These are phyloP conservation scores for Yamadazyma philogaea DNA, from an alignment of 805 yeast genomes.

Conservation along the genomic window DNA sequence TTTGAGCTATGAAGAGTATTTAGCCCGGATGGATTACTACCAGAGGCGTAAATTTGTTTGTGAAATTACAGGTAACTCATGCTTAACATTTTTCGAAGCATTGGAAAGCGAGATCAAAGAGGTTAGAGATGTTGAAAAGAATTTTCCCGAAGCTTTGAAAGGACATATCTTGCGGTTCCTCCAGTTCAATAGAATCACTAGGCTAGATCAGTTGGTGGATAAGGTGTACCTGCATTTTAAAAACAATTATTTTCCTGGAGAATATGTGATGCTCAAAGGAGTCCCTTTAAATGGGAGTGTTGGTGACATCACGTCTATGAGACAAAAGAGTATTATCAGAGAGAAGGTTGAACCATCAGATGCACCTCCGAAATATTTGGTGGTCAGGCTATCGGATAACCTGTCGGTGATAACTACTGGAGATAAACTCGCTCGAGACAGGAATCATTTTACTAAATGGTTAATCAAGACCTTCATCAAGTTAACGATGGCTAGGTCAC, in stretches of 20 bases:
- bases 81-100: constrained; percentile 89
- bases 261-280: constrained; percentile 61
- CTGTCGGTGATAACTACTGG: constrained; percentile 71
- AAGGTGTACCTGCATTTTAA: constrained; percentile 75
- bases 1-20: constrained; percentile 67
- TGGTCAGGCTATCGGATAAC: constrained; percentile 51
- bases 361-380: constrained; percentile 59
- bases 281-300: constrained; percentile 18
- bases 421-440: constrained; percentile 71
- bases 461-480: constrained; percentile 85
- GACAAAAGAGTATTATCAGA: constrained; percentile 61
- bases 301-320: constrained; percentile 16
- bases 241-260: constrained; percentile 89
- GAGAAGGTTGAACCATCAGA: constrained; percentile 81
- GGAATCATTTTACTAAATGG: constrained; percentile 86
- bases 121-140: constrained; percentile 62
- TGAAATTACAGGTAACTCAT: constrained; percentile 92
- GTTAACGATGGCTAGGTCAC: constrained; percentile 69
- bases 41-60: constrained; percentile 80
- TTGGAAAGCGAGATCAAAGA: constrained; percentile 61
- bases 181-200: constrained; percentile 75
- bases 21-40: constrained; percentile 70
- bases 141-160: constrained; percentile 86
- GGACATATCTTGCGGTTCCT: constrained; percentile 87
- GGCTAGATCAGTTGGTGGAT: constrained; percentile 86